Percentiles rank a stretch among this genome's conserved stretches.
Evolutionary conservation across 1,284 basidiomycete genomes (phyloP).

Genomic region (Phylloporus sp.): DNA sequence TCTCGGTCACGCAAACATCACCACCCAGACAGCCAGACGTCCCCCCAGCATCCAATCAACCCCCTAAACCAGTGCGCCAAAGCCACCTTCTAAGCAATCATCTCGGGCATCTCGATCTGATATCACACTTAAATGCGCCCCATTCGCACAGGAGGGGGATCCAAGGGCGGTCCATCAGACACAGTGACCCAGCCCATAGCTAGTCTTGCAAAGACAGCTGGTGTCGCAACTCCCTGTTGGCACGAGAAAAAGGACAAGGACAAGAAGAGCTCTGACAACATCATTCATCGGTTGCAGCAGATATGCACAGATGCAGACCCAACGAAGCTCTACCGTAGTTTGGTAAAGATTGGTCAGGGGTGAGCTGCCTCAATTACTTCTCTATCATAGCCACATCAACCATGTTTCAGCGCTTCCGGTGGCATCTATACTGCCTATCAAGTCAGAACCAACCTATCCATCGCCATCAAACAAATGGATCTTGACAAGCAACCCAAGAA

Average conservation of each 20-base stretch:
- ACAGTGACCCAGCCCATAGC: constrained; percentile 50
- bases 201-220: constrained; percentile 66
- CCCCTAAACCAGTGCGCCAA: too few species aligned
- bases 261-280: constrained; percentile 86
- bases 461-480: constrained; percentile 99
- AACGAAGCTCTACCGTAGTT: too few species aligned
- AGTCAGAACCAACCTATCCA: constrained; percentile 89
- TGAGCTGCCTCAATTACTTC: constrained; percentile 37
- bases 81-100: too few species aligned
- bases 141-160: constrained; percentile 43
- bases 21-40: too few species aligned
- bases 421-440: constrained; percentile 99
- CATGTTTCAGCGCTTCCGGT: constrained; percentile 78
- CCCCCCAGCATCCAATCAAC: too few species aligned
- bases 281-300: constrained; percentile 88
- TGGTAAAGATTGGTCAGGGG: too few species aligned
- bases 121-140: too few species aligned
- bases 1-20: constrained; percentile 70
- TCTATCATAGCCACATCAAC: background rate
- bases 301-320: too few species aligned
- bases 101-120: too few species aligned
- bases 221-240: constrained; percentile 78
- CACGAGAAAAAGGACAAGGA: constrained; percentile 86
- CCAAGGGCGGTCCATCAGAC: constrained; percentile 42
- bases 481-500: constrained; percentile 99